Conservation (phyloP, 306 rosid genomes). For the Cucumis hystrix region DNA sequence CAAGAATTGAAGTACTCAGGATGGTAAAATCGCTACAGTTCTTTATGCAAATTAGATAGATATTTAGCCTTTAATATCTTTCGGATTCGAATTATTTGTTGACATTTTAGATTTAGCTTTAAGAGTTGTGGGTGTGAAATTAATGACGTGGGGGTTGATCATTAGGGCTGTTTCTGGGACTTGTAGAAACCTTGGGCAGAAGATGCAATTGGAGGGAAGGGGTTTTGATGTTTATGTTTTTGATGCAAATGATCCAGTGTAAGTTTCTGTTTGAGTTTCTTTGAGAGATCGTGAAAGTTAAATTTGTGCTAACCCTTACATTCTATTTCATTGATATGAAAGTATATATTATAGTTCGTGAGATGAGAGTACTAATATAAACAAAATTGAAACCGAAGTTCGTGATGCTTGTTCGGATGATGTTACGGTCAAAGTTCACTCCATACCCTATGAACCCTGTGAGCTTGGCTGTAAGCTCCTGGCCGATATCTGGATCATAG, state of each 20-base stretch:
- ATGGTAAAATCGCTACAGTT: slow-evolving; percentile 33
- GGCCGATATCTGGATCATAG: neutral
- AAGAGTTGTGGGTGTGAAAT: neutral
- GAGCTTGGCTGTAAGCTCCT: neutral
- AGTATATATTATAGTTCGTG: neutral
- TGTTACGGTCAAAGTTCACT: neutral
- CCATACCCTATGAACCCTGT: neutral
- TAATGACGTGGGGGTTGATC: neutral
- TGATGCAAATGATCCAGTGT: slow-evolving; percentile 70
- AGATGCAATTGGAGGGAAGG: slow-evolving; percentile 46
- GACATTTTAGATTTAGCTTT: neutral
- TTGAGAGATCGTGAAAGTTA: neutral
- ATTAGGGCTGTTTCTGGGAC: slow-evolving; percentile 62
- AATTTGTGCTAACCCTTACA: neutral
- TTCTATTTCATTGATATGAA: neutral
- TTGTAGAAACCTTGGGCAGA: slow-evolving; percentile 45
- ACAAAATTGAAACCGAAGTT: neutral
- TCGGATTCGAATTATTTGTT: neutral
- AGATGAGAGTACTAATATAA: neutral
- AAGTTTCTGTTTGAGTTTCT: slow-evolving; percentile 5
- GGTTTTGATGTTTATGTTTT: slow-evolving; percentile 58
- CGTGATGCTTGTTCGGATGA: neutral
- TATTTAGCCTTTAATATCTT: neutral
- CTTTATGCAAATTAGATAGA: neutral
- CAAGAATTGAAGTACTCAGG: slow-evolving; percentile 48